Evolutionary conservation across 306 rosid genomes (phyloP).

Genomic region (Medicago arabica): DNA sequence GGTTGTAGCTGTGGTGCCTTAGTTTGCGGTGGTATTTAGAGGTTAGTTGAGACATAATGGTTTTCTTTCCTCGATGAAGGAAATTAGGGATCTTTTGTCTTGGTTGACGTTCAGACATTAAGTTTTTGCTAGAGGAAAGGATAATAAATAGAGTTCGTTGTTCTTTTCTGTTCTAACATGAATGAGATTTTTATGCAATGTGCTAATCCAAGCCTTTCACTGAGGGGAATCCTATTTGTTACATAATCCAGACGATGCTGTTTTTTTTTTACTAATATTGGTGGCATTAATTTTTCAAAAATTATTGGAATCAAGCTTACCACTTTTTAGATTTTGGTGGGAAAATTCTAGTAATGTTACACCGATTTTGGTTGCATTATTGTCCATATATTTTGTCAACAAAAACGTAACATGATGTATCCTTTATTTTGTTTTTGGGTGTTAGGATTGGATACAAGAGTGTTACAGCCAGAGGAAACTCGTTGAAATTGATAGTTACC

Average conservation of each 20-base stretch:
- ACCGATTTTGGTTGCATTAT: slow-evolving; percentile 12
- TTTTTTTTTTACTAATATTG: slow-evolving; percentile 30
- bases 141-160: not conserved
- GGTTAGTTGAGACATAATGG: not conserved
- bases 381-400: slow-evolving; percentile 28
- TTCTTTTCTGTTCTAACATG: slow-evolving; percentile 18
- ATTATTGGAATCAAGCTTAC: slow-evolving; percentile 6
- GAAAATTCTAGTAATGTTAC: not conserved
- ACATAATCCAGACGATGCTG: not conserved
- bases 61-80: slow-evolving; percentile 3
- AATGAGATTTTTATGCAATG: slow-evolving; percentile 16
- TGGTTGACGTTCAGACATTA: slow-evolving; percentile 15
- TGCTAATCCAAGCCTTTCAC: slow-evolving; percentile 17
- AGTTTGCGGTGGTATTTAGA: slow-evolving; percentile 3
- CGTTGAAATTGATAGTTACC: slow-evolving; percentile 76
- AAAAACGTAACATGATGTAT: slow-evolving; percentile 25
- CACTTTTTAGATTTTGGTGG: not conserved
- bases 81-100: slow-evolving; percentile 5
- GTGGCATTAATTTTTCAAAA: slow-evolving; percentile 13
- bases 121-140: not conserved
- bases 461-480: slow-evolving; percentile 82
- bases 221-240: slow-evolving; percentile 14
- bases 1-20: not conserved
- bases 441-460: slow-evolving; percentile 87
- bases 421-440: slow-evolving; percentile 35